A percentile compares a stretch with the other conserved stretches of the same genome.
Conservation (phyloP, 441 rosid species). For the Cnidoscolus chayamansa region DNA sequence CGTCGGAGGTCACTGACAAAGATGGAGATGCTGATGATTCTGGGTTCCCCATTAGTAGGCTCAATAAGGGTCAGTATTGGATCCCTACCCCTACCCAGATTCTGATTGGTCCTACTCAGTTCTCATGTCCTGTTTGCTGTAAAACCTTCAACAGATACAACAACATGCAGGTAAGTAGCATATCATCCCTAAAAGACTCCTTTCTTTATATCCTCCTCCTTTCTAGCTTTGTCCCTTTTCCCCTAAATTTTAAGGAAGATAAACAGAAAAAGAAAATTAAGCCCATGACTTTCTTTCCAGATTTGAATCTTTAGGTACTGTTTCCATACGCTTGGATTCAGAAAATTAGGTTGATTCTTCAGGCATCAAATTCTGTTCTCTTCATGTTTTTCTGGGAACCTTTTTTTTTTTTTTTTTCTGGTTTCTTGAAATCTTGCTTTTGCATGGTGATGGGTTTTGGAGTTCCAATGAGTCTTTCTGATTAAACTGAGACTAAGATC, state of each 20-base stretch:
- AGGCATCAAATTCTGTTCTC: too few species aligned
- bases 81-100: conserved; percentile 98
- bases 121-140: conserved; percentile 97
- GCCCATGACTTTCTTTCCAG: conserved; percentile 8
- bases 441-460: conserved; percentile 31
- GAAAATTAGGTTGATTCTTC: background rate
- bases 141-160: conserved; percentile 96
- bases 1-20: conserved; percentile 48
- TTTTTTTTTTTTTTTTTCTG: background rate
- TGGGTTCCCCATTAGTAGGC: conserved; percentile 51
- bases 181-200: too few species aligned
- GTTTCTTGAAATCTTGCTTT: background rate
- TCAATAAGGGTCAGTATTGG: conserved; percentile 95
- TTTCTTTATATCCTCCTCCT: too few species aligned
- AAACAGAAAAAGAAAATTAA: too few species aligned
- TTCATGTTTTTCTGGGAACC: too few species aligned
- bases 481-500: conserved; percentile 52
- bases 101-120: conserved; percentile 94
- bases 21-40: conserved; percentile 41
- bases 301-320: conserved; percentile 12
- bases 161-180: conserved; percentile 78
- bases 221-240: conserved; percentile 3
- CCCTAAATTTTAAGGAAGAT: too few species aligned
- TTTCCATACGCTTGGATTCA: background rate
- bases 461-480: conserved; percentile 34